A percentile compares a stretch with the other conserved stretches of the same genome.
These are phyloP conservation scores for Chrysoporthe puriensis DNA, from an alignment of 2,329 filamentous ascomycete genomes.

Conservation along the genomic window DNA sequence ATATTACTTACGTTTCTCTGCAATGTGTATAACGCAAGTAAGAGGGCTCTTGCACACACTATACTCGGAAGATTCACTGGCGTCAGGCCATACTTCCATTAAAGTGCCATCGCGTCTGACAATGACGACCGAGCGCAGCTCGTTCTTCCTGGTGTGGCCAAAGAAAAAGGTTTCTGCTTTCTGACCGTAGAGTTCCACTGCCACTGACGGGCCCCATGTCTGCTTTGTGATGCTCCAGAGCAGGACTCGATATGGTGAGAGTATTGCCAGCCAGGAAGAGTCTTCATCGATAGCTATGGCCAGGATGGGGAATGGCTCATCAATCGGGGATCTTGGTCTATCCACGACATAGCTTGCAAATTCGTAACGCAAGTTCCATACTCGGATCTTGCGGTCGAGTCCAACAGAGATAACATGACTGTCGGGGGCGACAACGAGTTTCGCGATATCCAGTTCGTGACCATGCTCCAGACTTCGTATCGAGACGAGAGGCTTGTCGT, in stretches of 20 bases:
- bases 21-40: slow-evolving; percentile 51
- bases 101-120: slow-evolving; percentile 68
- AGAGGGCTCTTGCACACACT: slow-evolving; percentile 57
- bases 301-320: slow-evolving; percentile 61
- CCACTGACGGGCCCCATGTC: slow-evolving; percentile 58
- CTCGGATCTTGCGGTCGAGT: slow-evolving; percentile 68
- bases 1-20: slow-evolving; percentile 47
- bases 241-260: slow-evolving; percentile 61
- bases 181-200: slow-evolving; percentile 60
- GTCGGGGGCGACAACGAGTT: slow-evolving; percentile 63
- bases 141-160: slow-evolving; percentile 42
- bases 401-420: slow-evolving; percentile 72
- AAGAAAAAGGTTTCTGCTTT: slow-evolving; percentile 69
- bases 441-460: slow-evolving; percentile 71
- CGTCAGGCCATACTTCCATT: slow-evolving; percentile 58
- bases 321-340: slow-evolving; percentile 39
- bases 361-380: slow-evolving; percentile 64
- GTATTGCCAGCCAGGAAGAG: slow-evolving; percentile 68
- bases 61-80: slow-evolving; percentile 46
- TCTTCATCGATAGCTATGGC: slow-evolving; percentile 67
- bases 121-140: slow-evolving; percentile 57
- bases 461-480: slow-evolving; percentile 64
- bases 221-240: slow-evolving; percentile 66
- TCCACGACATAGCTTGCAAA: slow-evolving; percentile 48
- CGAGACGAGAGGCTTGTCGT: slow-evolving; percentile 57